phyloP scores from a whole-genome alignment of 75 land plant species.

The Cryptomeria japonica region DNA sequence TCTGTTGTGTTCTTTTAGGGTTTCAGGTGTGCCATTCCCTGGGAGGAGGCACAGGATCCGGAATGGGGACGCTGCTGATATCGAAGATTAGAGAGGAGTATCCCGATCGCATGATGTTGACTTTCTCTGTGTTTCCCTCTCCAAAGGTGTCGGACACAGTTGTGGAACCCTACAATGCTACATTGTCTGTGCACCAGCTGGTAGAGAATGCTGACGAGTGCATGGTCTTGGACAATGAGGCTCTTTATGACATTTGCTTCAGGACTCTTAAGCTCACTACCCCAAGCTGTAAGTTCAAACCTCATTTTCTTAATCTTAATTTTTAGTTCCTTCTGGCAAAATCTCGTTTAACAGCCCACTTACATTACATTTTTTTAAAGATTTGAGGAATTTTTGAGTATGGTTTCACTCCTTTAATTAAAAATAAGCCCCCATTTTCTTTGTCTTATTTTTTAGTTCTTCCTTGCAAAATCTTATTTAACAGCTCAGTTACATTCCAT shows the following conservation, averaged over 20 bases:
- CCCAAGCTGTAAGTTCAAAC: slow-evolving; percentile 28
- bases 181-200: slow-evolving; percentile 43
- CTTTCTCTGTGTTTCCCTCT: no score
- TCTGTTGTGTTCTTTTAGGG: slow-evolving; percentile 54
- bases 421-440: not conserved
- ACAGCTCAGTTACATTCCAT: no score
- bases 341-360: not conserved
- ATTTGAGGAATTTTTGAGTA: no score
- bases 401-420: not conserved
- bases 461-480: not conserved
- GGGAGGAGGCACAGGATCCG: no score
- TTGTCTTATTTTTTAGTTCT: not conserved
- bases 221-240: slow-evolving; percentile 54
- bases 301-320: not conserved
- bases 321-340: not conserved
- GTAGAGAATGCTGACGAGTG: slow-evolving; percentile 54
- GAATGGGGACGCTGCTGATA: no score
- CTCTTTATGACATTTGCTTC: slow-evolving; percentile 11
- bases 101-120: no score
- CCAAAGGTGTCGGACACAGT: no score
- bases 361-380: no score
- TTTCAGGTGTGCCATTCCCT: slow-evolving; percentile 42
- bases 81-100: no score
- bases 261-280: slow-evolving; percentile 47
- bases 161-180: no score